A percentile compares a stretch with the other conserved stretches of the same genome.
Conservation (phyloP, 148 eudicot species). For the Camellia lanceoleosa region DNA sequence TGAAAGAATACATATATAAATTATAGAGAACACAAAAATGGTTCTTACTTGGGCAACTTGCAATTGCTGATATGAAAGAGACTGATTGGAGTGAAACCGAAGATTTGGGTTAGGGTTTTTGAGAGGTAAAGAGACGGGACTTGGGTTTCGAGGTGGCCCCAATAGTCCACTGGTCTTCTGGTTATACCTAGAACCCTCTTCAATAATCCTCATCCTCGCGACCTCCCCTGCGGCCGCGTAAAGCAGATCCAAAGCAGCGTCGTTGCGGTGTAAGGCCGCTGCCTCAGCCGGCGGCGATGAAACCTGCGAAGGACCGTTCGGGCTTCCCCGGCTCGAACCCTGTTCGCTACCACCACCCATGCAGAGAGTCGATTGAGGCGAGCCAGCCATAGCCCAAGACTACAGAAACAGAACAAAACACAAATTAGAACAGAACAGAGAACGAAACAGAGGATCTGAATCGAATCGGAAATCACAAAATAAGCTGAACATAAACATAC, state of each 20-base stretch:
- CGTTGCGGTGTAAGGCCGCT: not conserved
- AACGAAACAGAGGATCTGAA: not conserved
- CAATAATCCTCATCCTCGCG: conserved; percentile 45
- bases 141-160: conserved; percentile 16
- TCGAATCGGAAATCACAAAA: not conserved
- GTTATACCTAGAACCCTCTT: conserved; percentile 31
- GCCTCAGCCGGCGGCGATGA: conserved; percentile 23
- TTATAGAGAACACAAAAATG: not conserved
- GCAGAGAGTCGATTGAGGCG: conserved; percentile 68
- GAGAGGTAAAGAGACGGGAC: conserved; percentile 7
- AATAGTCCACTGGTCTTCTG: conserved; percentile 23
- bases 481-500: conserved; percentile 15
- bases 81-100: conserved; percentile 19
- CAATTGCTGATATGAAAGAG: conserved; percentile 32
- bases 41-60: conserved; percentile 31
- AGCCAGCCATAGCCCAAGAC: conserved; percentile 38
- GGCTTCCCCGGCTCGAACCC: conserved; percentile 47
- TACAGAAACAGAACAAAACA: not conserved
- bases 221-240: conserved; percentile 63
- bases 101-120: conserved; percentile 7
- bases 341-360: conserved; percentile 23
- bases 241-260: conserved; percentile 39
- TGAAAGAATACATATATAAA: not conserved
- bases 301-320: conserved; percentile 24
- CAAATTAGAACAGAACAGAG: not conserved